These are phyloP conservation scores for Selaginella tamariscina DNA, from an alignment of 75 land plant genomes.

Conservation along the genomic window DNA sequence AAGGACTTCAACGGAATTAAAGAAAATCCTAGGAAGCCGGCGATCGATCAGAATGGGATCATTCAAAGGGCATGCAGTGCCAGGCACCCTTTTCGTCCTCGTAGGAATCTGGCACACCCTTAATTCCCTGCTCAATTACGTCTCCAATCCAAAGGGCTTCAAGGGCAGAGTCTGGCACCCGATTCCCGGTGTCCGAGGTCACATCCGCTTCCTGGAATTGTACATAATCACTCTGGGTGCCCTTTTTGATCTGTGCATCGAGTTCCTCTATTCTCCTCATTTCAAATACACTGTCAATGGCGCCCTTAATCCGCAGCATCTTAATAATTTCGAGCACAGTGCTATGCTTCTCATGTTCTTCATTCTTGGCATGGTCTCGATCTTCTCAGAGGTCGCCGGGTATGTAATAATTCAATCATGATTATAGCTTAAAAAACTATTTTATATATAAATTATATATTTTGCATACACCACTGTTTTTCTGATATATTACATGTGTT, in stretches of 20 bases:
- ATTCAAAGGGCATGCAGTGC: slow-evolving; percentile 77
- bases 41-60: too few relatives aligned
- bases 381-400: slow-evolving; percentile 65
- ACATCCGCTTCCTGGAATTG: slow-evolving; percentile 59
- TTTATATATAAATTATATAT: too few relatives aligned
- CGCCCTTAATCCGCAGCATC: slow-evolving; percentile 60
- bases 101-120: slow-evolving; percentile 92
- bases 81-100: slow-evolving; percentile 65
- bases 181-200: slow-evolving; percentile 42
- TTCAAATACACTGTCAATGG: slow-evolving; percentile 61
- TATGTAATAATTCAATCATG: too few relatives aligned
- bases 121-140: slow-evolving; percentile 43
- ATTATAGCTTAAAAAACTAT: too few relatives aligned
- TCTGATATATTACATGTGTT: too few relatives aligned
- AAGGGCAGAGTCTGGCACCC: slow-evolving; percentile 71
- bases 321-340: slow-evolving; percentile 92
- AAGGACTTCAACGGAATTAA: too few relatives aligned
- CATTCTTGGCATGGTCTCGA: slow-evolving; percentile 45
- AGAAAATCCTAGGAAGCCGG: too few relatives aligned
- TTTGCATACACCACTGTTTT: too few relatives aligned
- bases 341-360: slow-evolving; percentile 99
- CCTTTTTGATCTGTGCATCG: slow-evolving; percentile 80
- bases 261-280: slow-evolving; percentile 86
- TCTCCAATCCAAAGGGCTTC: slow-evolving; percentile 47
- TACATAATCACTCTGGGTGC: slow-evolving; percentile 56